These are phyloP conservation scores for Tuctoria greenei DNA, from an alignment of 176 grass and related monocot genomes.

Conservation along the genomic window DNA sequence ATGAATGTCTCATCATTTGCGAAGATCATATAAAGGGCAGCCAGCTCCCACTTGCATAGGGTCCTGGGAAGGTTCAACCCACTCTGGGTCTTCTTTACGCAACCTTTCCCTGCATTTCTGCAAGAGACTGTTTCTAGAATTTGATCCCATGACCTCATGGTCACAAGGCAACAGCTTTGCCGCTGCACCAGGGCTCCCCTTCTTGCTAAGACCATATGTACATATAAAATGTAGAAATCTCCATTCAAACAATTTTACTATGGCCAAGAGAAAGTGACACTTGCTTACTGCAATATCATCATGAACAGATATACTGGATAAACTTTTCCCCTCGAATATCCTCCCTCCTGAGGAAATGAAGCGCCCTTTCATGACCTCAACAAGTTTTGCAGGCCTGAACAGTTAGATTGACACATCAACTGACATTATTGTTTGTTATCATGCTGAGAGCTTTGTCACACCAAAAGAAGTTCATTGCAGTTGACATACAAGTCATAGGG, in stretches of 20 bases:
- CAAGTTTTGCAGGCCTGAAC: slow-evolving; percentile 78
- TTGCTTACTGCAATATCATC: slow-evolving; percentile 72
- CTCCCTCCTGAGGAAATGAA: slow-evolving; percentile 76
- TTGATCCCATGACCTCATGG: too few species aligned
- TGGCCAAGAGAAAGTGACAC: neutral
- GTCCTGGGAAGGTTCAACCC: too few species aligned
- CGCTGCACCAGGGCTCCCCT: too few species aligned
- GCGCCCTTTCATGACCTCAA: slow-evolving; percentile 79
- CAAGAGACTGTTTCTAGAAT: too few species aligned
- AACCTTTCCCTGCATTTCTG: too few species aligned
- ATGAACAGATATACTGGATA: slow-evolving; percentile 63
- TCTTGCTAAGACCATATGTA: neutral
- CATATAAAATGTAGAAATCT: neutral
- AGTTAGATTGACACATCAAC: slow-evolving; percentile 11
- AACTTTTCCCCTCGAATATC: slow-evolving; percentile 65
- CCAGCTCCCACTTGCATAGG: too few species aligned
- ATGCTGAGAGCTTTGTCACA: neutral
- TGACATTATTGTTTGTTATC: neutral
- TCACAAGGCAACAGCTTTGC: too few species aligned
- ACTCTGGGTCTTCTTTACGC: too few species aligned
- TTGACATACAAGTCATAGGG: neutral
- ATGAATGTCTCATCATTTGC: neutral
- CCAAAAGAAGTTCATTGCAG: neutral
- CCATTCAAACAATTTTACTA: slow-evolving; percentile 12
- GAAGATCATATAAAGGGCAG: neutral